Base-by-base conservation (phyloP, 768 basidiomycete species). In the Trametes coccinea region DNA sequence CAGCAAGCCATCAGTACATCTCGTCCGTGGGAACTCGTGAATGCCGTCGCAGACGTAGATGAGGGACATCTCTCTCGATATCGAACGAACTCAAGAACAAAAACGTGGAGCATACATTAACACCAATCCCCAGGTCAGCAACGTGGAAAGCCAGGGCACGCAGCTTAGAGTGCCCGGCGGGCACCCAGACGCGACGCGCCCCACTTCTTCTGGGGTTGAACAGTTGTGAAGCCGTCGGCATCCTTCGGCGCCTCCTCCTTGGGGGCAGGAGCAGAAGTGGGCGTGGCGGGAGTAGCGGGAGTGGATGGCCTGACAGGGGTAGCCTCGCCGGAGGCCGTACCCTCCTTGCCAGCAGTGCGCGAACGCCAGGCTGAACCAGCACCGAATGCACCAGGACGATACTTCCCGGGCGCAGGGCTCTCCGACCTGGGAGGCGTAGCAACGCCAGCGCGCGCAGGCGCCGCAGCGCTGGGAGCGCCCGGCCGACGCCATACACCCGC, bases 181-280 rank as follows among this genome's bases (percentile, higher is more conserved):
- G 58, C 58, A 33, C 51, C 53, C 17, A 59, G 46, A 30, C 66
- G 71, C 53, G 67, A 67, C 43, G 52, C 48, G 29, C 75, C 73
- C 79, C 73, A 80, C 43, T 73, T 74, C 71, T 77, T 73, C 67
- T 76, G 34, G 11, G 34, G 34, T 2, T 37, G 76, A 5, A 88
- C 86, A 29, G 84, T 79, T 73, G 87, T 84, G 80, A 91, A 91
- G 3, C 90, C 89, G 67, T 92, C 90, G 3, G 84, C 78, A 44
- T 89, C 87, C 67, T 78, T 82, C 65, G 75, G 76, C 5, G 70
- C 52, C 53, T 82, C 81, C 55, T 82, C 79, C 65, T 74, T 76
- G 11, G 46, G 39, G 2, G 67, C 47, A 4, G 68, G 54, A 2
- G 64, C 58, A 4, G 57, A 64, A 10, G 74, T 68, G 0, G 78